Percentiles rank a stretch among this genome's conserved stretches.
These are phyloP conservation scores for Candida wancherniae DNA, from an alignment of 805 yeast genomes.

Conservation along the genomic window DNA sequence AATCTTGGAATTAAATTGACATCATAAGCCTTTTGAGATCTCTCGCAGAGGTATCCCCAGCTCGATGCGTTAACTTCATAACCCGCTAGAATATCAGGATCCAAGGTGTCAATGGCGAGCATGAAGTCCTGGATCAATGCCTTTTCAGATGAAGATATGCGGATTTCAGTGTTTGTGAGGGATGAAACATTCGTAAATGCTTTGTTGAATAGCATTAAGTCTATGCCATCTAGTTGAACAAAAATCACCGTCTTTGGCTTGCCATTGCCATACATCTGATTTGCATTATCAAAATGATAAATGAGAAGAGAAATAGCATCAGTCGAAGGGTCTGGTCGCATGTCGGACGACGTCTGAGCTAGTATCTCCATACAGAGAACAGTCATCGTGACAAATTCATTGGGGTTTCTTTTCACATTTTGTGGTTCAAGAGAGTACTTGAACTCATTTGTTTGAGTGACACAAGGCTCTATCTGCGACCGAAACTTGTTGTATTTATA, in stretches of 20 bases:
- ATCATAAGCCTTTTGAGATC: constrained; percentile 45
- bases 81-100: constrained; percentile 87
- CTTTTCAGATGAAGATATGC: constrained; percentile 38
- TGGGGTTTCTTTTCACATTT: constrained; percentile 32
- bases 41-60: constrained; percentile 85
- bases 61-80: constrained; percentile 75
- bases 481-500: constrained; percentile 16
- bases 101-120: constrained; percentile 53
- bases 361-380: constrained; percentile 68
- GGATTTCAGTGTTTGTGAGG: constrained; percentile 2
- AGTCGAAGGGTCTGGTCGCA: constrained; percentile 56
- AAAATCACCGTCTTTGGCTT: constrained; percentile 6
- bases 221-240: constrained; percentile 4
- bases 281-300: constrained; percentile 53
- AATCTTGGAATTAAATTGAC: constrained; percentile 54
- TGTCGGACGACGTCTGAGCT: constrained; percentile 45
- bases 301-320: constrained; percentile 60
- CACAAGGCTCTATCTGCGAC: constrained; percentile 51
- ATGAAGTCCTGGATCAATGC: constrained; percentile 55
- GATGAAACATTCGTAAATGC: constrained; percentile 4
- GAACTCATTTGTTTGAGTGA: constrained; percentile 37
- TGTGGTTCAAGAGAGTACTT: constrained; percentile 35
- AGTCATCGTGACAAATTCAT: constrained; percentile 45
- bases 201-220: not conserved
- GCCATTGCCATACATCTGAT: constrained; percentile 14